A percentile compares a stretch with the other conserved stretches of the same genome.
These are phyloP conservation scores for Pichia membranifaciens DNA, from an alignment of 805 yeast genomes.

Conservation along the genomic window DNA sequence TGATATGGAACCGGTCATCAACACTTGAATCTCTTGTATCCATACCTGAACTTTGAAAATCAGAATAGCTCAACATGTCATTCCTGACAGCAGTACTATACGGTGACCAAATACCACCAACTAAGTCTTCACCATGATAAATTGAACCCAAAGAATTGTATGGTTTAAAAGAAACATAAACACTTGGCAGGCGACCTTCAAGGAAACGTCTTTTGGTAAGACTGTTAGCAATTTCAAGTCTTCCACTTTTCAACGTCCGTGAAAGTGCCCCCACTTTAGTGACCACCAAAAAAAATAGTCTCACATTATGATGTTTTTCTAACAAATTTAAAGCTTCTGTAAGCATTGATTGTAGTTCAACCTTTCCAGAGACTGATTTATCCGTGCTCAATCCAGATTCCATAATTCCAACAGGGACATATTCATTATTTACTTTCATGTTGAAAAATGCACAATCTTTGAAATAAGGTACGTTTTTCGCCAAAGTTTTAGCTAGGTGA, in stretches of 20 bases:
- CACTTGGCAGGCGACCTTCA: conserved; percentile 74
- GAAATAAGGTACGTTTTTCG: conserved; percentile 71
- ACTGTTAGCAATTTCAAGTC: conserved; percentile 90
- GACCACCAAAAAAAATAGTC: conserved; percentile 75
- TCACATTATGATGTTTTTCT: conserved; percentile 58
- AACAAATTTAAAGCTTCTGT: conserved; percentile 34
- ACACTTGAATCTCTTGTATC: conserved; percentile 70
- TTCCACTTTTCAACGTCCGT: conserved; percentile 75
- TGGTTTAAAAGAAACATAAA: conserved; percentile 74
- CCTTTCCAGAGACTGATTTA: conserved; percentile 28
- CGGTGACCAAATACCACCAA: conserved; percentile 81
- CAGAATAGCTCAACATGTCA: conserved; percentile 54
- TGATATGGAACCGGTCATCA: conserved; percentile 74
- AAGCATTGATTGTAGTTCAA: conserved; percentile 42
- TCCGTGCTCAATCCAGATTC: conserved; percentile 37
- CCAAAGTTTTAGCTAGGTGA: conserved; percentile 79
- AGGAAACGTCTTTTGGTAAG: conserved; percentile 69
- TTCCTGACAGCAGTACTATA: conserved; percentile 65
- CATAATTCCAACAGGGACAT: conserved; percentile 76
- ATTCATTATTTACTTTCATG: conserved; percentile 68
- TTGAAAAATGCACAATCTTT: conserved; percentile 93
- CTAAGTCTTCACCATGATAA: conserved; percentile 68
- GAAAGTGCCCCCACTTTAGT: conserved; percentile 80
- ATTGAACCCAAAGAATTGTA: conserved; percentile 56
- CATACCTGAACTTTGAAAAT: conserved; percentile 73